Evolutionary conservation across 257 asterid genomes (phyloP).

Genomic region (Lithospermum erythrorhizon): DNA sequence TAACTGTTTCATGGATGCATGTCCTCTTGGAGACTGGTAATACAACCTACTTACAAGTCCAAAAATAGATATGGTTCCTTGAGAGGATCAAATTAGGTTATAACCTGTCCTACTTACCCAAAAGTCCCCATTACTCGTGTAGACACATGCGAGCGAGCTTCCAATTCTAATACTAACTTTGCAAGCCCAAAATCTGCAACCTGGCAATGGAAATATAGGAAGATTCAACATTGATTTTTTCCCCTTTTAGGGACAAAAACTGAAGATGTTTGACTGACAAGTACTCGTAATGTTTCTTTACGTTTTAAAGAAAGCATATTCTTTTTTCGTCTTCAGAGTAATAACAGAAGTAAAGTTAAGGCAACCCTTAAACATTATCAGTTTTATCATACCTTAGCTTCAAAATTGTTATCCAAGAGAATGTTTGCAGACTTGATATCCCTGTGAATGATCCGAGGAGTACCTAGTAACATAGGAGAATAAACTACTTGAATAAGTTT

Average conservation of each 20-base stretch:
- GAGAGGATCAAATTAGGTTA: too few species aligned
- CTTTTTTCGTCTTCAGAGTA: too few species aligned
- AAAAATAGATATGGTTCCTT: too few species aligned
- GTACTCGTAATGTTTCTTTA: too few species aligned
- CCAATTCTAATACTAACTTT: slow-evolving; percentile 67
- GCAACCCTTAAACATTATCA: too few species aligned
- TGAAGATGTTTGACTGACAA: too few species aligned
- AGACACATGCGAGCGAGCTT: slow-evolving; percentile 57
- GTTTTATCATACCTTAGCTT: slow-evolving; percentile 47
- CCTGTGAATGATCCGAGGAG: slow-evolving; percentile 85
- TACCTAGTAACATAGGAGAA: slow-evolving; percentile 34
- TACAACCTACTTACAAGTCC: too few species aligned
- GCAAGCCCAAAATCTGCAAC: slow-evolving; percentile 95
- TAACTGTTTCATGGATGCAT: too few species aligned
- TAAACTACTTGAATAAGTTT: neutral
- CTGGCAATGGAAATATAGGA: slow-evolving; percentile 21
- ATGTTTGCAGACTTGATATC: slow-evolving; percentile 83
- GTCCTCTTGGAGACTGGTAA: too few species aligned
- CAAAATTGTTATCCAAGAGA: slow-evolving; percentile 74
- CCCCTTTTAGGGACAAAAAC: too few species aligned
- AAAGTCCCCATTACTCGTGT: slow-evolving; percentile 95
- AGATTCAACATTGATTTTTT: neutral
- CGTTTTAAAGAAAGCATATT: too few species aligned
- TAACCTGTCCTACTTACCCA: slow-evolving; percentile 38
- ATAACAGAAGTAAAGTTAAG: too few species aligned